These are phyloP conservation scores for Phylloporus rhodoxanthus DNA, from an alignment of 768 basidiomycete genomes.

Conservation along the genomic window DNA sequence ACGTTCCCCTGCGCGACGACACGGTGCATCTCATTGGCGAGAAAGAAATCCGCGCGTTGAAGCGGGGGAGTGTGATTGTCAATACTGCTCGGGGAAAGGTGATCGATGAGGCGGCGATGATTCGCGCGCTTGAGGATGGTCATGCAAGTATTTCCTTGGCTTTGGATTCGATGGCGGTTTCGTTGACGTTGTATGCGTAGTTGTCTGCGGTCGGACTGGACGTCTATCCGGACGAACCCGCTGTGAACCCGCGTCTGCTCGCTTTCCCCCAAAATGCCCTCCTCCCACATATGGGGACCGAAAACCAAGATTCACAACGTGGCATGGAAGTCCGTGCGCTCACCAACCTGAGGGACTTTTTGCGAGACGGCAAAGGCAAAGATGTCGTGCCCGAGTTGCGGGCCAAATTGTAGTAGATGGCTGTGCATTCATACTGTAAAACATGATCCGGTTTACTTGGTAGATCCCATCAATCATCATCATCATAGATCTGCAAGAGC, in stretches of 20 bases:
- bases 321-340: slow-evolving; percentile 85
- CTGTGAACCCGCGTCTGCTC: slow-evolving; percentile 71
- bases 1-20: slow-evolving; percentile 71
- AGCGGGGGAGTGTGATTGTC: slow-evolving; percentile 70
- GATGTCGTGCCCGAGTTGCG: slow-evolving; percentile 60
- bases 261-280: slow-evolving; percentile 80
- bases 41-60: slow-evolving; percentile 70
- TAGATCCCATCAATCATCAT: not conserved
- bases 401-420: slow-evolving; percentile 13
- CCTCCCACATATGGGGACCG: slow-evolving; percentile 90
- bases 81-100: slow-evolving; percentile 92
- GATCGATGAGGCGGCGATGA: slow-evolving; percentile 82
- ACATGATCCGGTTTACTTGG: not conserved
- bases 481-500: not conserved
- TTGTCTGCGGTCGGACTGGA: slow-evolving; percentile 78
- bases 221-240: slow-evolving; percentile 81
- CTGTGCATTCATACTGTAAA: not conserved
- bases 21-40: slow-evolving; percentile 73
- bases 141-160: slow-evolving; percentile 52
- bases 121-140: slow-evolving; percentile 77
- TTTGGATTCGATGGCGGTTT: not conserved
- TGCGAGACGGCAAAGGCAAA: slow-evolving; percentile 55
- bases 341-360: slow-evolving; percentile 67
- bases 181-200: slow-evolving; percentile 32
- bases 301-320: slow-evolving; percentile 72